These are phyloP conservation scores for Coelastrella sp. DNA, from an alignment of 139 green algal species.

Conservation along the genomic window DNA sequence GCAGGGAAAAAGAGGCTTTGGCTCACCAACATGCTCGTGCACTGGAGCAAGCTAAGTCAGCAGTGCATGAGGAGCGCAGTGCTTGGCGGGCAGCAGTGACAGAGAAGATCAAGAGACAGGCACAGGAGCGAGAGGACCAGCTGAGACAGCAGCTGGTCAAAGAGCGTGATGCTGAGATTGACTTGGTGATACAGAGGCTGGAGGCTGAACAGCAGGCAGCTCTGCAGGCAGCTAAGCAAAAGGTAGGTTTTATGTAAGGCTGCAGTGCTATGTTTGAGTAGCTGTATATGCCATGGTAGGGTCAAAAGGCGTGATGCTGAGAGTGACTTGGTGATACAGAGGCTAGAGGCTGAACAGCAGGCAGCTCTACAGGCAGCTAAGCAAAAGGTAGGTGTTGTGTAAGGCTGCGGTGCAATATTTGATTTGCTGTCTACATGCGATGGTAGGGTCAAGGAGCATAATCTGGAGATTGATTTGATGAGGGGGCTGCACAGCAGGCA, in stretches of 20 bases:
- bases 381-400: constrained; percentile 29
- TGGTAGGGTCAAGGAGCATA: constrained; percentile 51
- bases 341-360: constrained; percentile 61
- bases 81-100: constrained; percentile 72
- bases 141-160: constrained; percentile 55
- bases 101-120: constrained; percentile 64
- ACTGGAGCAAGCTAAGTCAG: constrained; percentile 17
- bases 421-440: too few species aligned
- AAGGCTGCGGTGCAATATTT: too few species aligned
- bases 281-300: too few species aligned
- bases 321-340: constrained; percentile 59
- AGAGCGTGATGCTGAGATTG: constrained; percentile 65
- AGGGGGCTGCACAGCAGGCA: constrained; percentile 52
- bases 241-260: constrained; percentile 25
- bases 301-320: constrained; percentile 61
- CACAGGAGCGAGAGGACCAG: constrained; percentile 53
- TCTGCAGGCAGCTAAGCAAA: constrained; percentile 33
- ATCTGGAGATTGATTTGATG: constrained; percentile 64
- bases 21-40: constrained; percentile 5
- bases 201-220: constrained; percentile 56
- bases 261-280: neutral
- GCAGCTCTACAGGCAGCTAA: constrained; percentile 18
- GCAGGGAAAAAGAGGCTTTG: constrained; percentile 17
- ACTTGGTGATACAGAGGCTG: constrained; percentile 60
- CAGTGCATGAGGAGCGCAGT: constrained; percentile 54